A percentile compares a stretch with the other conserved stretches of the same genome.
Conservation (phyloP, 2,329 filamentous ascomycete species). For the Aspergillus oerlinghausenensis region DNA sequence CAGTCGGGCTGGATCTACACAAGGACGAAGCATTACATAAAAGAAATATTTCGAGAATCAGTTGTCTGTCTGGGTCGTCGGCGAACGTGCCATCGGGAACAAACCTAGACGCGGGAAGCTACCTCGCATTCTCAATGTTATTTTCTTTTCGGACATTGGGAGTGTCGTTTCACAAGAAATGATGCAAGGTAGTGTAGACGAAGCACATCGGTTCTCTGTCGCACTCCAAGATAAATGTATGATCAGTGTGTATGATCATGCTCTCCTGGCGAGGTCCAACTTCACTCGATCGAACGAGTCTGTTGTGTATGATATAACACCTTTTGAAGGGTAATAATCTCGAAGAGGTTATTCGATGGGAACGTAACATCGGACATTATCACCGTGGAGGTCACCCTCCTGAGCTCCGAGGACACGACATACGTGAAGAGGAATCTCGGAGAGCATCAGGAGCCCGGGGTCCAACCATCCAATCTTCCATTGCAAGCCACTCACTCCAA, state of each 20-base stretch:
- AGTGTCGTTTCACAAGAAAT: background rate
- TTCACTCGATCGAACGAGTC: conserved; percentile 1
- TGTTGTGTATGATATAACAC: background rate
- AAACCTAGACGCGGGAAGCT: background rate
- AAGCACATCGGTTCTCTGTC: background rate
- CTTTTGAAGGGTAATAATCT: background rate
- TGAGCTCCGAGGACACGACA: conserved; percentile 29
- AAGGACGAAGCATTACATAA: background rate
- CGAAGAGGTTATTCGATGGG: background rate
- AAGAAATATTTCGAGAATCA: background rate
- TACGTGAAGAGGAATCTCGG: conserved; percentile 34
- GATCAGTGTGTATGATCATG: conserved; percentile 13
- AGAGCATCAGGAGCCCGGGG: conserved; percentile 60
- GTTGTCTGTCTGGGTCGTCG: background rate
- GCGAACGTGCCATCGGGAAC: background rate
- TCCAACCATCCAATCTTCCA: conserved; percentile 99
- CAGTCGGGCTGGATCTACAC: background rate
- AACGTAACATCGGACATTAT: background rate
- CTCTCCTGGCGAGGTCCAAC: conserved; percentile 9
- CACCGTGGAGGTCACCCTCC: conserved; percentile 19
- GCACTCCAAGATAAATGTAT: background rate
- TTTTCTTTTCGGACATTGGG: background rate
- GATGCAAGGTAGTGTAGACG: background rate
- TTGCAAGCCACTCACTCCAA: conserved; percentile 93
- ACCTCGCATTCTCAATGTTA: background rate